Base-by-base conservation (phyloP, 2,329 filamentous ascomycete species). In the Fusarium equiseti region DNA sequence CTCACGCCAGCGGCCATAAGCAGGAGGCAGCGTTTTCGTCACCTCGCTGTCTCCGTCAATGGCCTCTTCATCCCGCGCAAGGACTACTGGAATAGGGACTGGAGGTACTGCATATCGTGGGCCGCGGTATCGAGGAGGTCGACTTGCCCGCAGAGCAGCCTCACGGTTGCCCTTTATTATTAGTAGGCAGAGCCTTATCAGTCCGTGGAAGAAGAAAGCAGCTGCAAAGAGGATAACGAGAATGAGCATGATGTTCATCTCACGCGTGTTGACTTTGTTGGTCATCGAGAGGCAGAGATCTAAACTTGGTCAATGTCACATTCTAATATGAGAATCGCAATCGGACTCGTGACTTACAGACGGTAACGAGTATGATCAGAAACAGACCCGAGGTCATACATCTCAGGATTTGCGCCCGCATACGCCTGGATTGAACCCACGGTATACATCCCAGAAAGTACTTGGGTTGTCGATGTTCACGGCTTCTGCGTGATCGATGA, bases 1-100 rank as follows among this genome's bases (percentile, higher is more conserved):
- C 79, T 91, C 90, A 55, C 93, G 86, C 92, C 93, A 97, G 2
- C 94, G 82, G 0, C 94, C 94, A 77, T 97, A 97, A 4, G 93
- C 93, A 0, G 95, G 94, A 6, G 95, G 94, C 11, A 90, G 88
- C 22, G 85, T 71, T 73, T 90, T 89, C 44, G 82, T 81, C 0
- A 86, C 81, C 63, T 89, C 86, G 53, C 84, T 87, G 60, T 88
- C 85, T 56, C 85, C 78, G 6, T 86, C 87, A 3, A 83, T 86
- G 20, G 88, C 87, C 75, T 94, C 92, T 75, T 95, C 92, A 75
- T 96, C 93, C 43, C 88, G 86, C 4, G 90, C 89, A 48, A 95
- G 85, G 20, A 92, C 88, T 13, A 97, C 92, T 43, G 87, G 90
- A 66, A 97, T 97, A 2, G 94, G 94, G 27, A 87, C 84, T 11